Conservation (phyloP, 2,329 filamentous ascomycete genomes). For the Xylariaceae sp. region DNA sequence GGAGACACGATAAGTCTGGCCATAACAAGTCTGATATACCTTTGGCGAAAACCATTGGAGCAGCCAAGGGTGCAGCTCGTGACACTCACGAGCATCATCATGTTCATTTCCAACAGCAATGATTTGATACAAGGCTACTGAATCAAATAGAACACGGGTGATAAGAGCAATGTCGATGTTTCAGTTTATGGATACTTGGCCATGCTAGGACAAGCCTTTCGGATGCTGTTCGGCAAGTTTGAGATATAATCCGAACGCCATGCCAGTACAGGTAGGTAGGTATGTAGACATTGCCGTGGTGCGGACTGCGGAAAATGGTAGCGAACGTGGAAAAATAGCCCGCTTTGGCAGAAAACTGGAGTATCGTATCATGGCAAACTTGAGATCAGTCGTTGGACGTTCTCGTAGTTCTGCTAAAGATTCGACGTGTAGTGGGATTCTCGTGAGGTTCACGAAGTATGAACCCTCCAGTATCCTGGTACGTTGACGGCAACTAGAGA, state of each 20-base stretch:
- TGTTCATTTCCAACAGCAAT: slow-evolving; percentile 24
- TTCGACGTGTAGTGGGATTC: slow-evolving; percentile 17
- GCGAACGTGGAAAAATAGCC: not conserved
- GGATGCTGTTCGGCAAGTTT: slow-evolving; percentile 25
- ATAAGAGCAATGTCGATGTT: slow-evolving; percentile 18
- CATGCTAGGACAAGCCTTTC: slow-evolving; percentile 16
- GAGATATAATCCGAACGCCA: slow-evolving; percentile 25
- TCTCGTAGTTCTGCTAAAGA: slow-evolving; percentile 9
- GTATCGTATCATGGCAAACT: slow-evolving; percentile 20
- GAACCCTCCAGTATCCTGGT: slow-evolving; percentile 23
- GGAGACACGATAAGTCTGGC: slow-evolving; percentile 25
- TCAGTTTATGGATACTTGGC: slow-evolving; percentile 16
- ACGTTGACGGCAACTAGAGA: slow-evolving; percentile 25
- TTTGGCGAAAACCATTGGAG: slow-evolving; percentile 26
- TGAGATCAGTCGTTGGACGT: slow-evolving; percentile 15
- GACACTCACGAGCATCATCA: slow-evolving; percentile 23
- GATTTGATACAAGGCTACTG: slow-evolving; percentile 4
- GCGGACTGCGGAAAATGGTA: not conserved
- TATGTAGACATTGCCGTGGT: not conserved
- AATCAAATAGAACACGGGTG: slow-evolving; percentile 12
- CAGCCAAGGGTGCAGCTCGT: slow-evolving; percentile 23
- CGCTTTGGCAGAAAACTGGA: not conserved
- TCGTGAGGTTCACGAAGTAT: slow-evolving; percentile 19
- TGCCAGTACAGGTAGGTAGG: slow-evolving; percentile 11
- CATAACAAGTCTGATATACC: slow-evolving; percentile 30